Percentiles rank a stretch among this genome's conserved stretches.
Evolutionary conservation across 2,329 filamentous ascomycete genomes (phyloP).

Genomic region (Madurella fahalii): DNA sequence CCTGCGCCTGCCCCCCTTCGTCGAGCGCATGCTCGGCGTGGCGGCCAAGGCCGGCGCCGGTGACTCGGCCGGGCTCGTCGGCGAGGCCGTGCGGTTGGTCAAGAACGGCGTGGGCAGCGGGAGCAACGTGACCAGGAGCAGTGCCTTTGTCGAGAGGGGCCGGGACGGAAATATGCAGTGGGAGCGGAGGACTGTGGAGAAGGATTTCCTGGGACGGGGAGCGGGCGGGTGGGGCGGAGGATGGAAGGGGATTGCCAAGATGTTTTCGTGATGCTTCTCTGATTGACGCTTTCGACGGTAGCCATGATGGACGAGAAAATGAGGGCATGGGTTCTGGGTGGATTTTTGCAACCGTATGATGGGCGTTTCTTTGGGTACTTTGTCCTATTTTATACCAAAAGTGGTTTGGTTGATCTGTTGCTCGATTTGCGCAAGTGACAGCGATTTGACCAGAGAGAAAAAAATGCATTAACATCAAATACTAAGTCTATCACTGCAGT

Average conservation of each 20-base stretch:
- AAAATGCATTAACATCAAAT: constrained; percentile 8
- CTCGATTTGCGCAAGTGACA: too few relatives aligned
- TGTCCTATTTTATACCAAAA: neutral
- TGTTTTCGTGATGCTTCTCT: constrained; percentile 20
- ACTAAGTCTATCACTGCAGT: constrained; percentile 18
- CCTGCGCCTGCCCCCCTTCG: constrained; percentile 63
- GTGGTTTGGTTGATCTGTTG: neutral
- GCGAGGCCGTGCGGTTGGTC: constrained; percentile 54
- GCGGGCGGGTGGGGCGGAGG: constrained; percentile 21
- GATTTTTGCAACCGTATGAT: neutral
- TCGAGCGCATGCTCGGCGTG: constrained; percentile 57
- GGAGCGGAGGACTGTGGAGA: constrained; percentile 29
- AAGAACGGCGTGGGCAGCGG: constrained; percentile 20
- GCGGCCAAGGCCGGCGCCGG: constrained; percentile 48
- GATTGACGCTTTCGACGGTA: neutral
- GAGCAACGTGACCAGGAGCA: constrained; percentile 15
- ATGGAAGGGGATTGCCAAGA: constrained; percentile 28
- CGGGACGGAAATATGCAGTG: constrained; percentile 16
- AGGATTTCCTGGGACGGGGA: constrained; percentile 26
- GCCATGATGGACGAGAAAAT: constrained; percentile 1
- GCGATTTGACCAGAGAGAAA: neutral
- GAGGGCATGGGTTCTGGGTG: neutral
- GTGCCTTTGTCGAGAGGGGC: constrained; percentile 6
- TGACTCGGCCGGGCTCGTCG: constrained; percentile 46
- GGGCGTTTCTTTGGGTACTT: neutral